A percentile compares a stretch with the other conserved stretches of the same genome.
phyloP scores from a whole-genome alignment of 306 rosid species.

The Vigna angularis region DNA sequence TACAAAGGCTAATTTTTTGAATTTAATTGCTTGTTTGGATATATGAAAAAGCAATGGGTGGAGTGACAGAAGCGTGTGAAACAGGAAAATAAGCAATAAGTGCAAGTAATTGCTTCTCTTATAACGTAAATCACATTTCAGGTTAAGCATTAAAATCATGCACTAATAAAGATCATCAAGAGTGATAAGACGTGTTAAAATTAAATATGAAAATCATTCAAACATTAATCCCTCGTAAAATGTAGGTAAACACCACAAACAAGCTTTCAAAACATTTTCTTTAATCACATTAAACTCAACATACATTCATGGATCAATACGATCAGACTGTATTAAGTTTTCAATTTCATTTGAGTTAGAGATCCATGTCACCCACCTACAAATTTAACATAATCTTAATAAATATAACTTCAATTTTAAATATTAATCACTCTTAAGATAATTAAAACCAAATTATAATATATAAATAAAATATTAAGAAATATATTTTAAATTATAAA shows the following conservation, averaged over 20 bases:
- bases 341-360: no score
- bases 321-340: no score
- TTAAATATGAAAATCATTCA: slow-evolving; percentile 1
- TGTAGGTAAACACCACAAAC: background rate
- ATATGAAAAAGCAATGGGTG: background rate
- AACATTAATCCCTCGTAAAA: background rate
- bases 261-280: background rate
- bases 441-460: no score
- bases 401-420: no score
- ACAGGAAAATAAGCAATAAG: background rate
- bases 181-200: background rate
- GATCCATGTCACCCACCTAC: no score
- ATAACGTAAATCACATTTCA: background rate
- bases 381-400: no score
- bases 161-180: background rate
- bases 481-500: no score
- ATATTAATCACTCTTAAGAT: no score
- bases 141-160: background rate
- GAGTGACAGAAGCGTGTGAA: background rate
- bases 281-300: background rate
- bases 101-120: background rate
- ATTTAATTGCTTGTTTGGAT: background rate
- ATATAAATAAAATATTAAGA: no score
- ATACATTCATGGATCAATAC: no score
- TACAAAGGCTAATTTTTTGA: background rate